Evolutionary conservation across 2,329 filamentous ascomycete genomes (phyloP), one percentile per base, ranked within the genome.

Genomic region (Fusarium tricinctum): DNA sequence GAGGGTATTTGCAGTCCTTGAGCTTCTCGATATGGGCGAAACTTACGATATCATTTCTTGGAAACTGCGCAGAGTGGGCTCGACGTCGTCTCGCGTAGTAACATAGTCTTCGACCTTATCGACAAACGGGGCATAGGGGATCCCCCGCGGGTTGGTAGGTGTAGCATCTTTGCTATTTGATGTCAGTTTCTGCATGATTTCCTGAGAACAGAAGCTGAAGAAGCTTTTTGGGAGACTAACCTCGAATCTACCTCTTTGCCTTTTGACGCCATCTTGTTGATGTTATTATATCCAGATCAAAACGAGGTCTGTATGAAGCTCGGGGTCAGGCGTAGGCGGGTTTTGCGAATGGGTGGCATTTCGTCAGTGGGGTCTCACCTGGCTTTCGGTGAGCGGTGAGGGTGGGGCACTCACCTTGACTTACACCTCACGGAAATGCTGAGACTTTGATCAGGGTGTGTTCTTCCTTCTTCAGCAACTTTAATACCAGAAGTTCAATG

Each of bases 41-140:
- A 82, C 86, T 80, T 85, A 96, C 92, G 92, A 93, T 71, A 97
- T 97, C 92, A 97, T 96, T 83, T 97, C 93, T 78, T 95, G 92
- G 78, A 97, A 97, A 78, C 87, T 93, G 76, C 91, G 90, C 75
- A 97, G 84, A 17, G 92, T 94, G 45, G 86, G 84, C 77, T 97
- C 93, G 72, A 96, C 93, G 75, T 97, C 92, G 38, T 88, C 88
- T 55, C 92, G 88, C 42, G 91, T 89, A 44, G 91, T 84, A 59
- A 96, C 91, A 83, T 95, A 97, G 81, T 97, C 92, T 79, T 97
- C 93, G 67, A 96, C 92, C 73, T 91, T 92, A 80, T 96, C 92
- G 76, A 96, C 92, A 78, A 96, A 96, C 8, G 92, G 92, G 68
- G 93, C 93, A 75, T 88, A 88, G 23, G 93, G 93, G 63, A 97